A percentile compares a stretch with the other conserved stretches of the same genome.
phyloP scores from a whole-genome alignment of 2,329 filamentous ascomycete genomes.

The Colletotrichum magnum region DNA sequence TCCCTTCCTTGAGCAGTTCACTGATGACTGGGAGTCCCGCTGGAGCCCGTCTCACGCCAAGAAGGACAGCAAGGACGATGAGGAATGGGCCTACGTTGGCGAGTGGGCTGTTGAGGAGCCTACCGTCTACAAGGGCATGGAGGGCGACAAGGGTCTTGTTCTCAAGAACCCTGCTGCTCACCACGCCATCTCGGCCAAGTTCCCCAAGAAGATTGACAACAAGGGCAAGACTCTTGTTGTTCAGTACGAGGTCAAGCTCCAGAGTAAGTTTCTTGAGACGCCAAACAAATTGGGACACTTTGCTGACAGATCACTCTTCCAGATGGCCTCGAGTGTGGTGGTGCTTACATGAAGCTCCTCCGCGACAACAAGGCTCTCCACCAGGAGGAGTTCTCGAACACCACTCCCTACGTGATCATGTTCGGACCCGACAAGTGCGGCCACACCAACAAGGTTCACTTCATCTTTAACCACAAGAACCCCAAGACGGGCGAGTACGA shows the following conservation, averaged over 20 bases:
- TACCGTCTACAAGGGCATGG: slow-evolving; percentile 88
- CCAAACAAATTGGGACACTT: background rate
- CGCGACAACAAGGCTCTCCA: slow-evolving; percentile 98
- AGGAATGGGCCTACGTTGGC: slow-evolving; percentile 98
- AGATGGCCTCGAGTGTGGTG: slow-evolving; percentile 97
- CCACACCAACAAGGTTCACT: slow-evolving; percentile 97
- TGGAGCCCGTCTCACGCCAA: slow-evolving; percentile 98
- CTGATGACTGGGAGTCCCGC: slow-evolving; percentile 91
- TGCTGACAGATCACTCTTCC: slow-evolving; percentile 33
- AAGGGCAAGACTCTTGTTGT: slow-evolving; percentile 97
- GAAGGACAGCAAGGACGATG: slow-evolving; percentile 89
- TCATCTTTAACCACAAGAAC: slow-evolving; percentile 99
- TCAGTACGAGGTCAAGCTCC: slow-evolving; percentile 99
- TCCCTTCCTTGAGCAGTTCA: slow-evolving; percentile 98
- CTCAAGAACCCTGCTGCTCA: slow-evolving; percentile 98
- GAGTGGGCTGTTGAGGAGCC: slow-evolving; percentile 98
- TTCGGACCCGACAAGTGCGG: slow-evolving; percentile 99
- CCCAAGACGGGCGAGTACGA: slow-evolving; percentile 99
- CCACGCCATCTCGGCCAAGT: slow-evolving; percentile 99
- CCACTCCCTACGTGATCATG: slow-evolving; percentile 99
- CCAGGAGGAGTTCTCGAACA: slow-evolving; percentile 97
- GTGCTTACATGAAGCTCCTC: slow-evolving; percentile 98
- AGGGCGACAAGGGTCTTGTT: slow-evolving; percentile 95
- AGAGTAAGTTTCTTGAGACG: slow-evolving; percentile 75
- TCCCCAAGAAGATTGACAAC: slow-evolving; percentile 95